These are phyloP conservation scores for Monosporascus cannonballus DNA, from an alignment of 2,329 filamentous ascomycete species.

Conservation along the genomic window DNA sequence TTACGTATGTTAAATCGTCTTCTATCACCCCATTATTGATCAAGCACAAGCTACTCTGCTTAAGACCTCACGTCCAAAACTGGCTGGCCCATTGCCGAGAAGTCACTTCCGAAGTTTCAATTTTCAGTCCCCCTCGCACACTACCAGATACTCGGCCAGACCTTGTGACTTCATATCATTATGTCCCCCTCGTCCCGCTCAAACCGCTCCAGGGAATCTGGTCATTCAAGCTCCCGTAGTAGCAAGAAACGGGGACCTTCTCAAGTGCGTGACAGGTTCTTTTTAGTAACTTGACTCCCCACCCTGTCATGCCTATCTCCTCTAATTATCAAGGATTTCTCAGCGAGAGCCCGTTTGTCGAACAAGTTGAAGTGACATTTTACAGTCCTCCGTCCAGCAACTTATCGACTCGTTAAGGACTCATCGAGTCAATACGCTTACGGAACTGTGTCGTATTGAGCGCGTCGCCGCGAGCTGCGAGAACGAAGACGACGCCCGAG, in stretches of 20 bases:
- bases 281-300: slow-evolving; percentile 17
- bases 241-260: slow-evolving; percentile 21
- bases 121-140: too few relatives aligned
- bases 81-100: not conserved
- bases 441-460: slow-evolving; percentile 66
- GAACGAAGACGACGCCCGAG: slow-evolving; percentile 51
- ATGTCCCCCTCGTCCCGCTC: slow-evolving; percentile 26
- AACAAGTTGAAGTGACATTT: not conserved
- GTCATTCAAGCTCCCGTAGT: slow-evolving; percentile 16
- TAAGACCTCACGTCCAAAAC: not conserved
- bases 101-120: too few relatives aligned
- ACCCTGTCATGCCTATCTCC: not conserved
- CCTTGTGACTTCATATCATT: not conserved
- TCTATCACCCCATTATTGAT: not conserved
- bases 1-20: too few relatives aligned
- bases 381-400: slow-evolving; percentile 35
- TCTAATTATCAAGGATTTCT: not conserved
- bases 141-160: too few relatives aligned
- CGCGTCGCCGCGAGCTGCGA: slow-evolving; percentile 54
- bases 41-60: not conserved
- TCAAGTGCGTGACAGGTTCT: slow-evolving; percentile 24
- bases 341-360: not conserved
- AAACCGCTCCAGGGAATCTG: slow-evolving; percentile 11
- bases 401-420: slow-evolving; percentile 58
- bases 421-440: slow-evolving; percentile 68